These are phyloP conservation scores for Mortierella antarctica DNA, from an alignment of 192 early-diverging fungal genomes.

Conservation along the genomic window DNA sequence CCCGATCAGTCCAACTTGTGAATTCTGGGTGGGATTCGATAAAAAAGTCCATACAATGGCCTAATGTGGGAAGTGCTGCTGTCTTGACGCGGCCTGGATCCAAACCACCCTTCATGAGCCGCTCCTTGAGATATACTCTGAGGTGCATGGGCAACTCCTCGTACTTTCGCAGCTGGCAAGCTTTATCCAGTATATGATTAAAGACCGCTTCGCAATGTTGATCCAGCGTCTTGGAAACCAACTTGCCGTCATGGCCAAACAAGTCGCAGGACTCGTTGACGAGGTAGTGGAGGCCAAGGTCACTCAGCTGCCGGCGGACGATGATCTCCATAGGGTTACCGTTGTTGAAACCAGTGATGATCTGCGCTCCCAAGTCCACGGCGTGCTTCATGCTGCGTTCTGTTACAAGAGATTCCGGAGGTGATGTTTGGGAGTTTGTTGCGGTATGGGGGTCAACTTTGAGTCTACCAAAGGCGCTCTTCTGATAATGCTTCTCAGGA, in stretches of 20 bases:
- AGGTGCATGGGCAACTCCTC: slow-evolving; percentile 8
- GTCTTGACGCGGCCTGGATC: slow-evolving; percentile 15
- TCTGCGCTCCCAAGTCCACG: slow-evolving; percentile 61
- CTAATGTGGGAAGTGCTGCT: slow-evolving; percentile 41
- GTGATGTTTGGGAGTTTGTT: neutral
- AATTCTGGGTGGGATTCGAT: slow-evolving; percentile 53
- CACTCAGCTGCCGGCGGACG: slow-evolving; percentile 47
- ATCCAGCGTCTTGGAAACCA: slow-evolving; percentile 39
- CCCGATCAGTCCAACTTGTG: slow-evolving; percentile 23
- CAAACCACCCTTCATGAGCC: slow-evolving; percentile 2
- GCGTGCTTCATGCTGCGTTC: slow-evolving; percentile 17
- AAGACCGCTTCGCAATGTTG: slow-evolving; percentile 45
- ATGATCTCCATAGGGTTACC: slow-evolving; percentile 61
- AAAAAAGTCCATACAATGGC: slow-evolving; percentile 58
- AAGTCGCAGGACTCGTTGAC: slow-evolving; percentile 35
- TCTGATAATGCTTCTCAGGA: neutral
- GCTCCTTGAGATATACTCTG: slow-evolving; percentile 1
- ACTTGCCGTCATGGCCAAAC: slow-evolving; percentile 26
- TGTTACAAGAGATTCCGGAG: neutral
- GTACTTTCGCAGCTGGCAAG: slow-evolving; percentile 28
- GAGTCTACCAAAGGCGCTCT: neutral
- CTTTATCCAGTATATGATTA: slow-evolving; percentile 53
- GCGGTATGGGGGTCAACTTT: neutral
- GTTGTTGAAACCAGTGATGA: slow-evolving; percentile 60
- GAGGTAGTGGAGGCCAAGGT: slow-evolving; percentile 41